phyloP scores from a whole-genome alignment of 1,284 basidiomycete genomes.

The Paramarasmius palmivorus region DNA sequence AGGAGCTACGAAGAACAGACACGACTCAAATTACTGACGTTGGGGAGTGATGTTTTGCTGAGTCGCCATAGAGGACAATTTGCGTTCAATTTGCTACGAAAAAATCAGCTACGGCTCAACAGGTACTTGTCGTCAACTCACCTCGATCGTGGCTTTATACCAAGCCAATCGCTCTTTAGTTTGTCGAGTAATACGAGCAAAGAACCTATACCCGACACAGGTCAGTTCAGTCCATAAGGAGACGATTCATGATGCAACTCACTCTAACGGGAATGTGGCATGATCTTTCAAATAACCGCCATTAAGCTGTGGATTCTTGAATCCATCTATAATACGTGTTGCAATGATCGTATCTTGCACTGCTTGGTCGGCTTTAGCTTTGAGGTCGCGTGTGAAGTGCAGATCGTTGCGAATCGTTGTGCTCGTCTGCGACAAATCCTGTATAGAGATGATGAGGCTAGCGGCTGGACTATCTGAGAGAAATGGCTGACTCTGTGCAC shows the following conservation, averaged over 20 bases:
- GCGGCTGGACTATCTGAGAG: neutral
- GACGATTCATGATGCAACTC: slow-evolving; percentile 24
- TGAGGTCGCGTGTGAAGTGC: slow-evolving; percentile 65
- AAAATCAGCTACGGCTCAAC: slow-evolving; percentile 2
- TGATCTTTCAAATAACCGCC: slow-evolving; percentile 71
- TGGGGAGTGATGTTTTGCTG: slow-evolving; percentile 74
- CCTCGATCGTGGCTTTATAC: slow-evolving; percentile 81
- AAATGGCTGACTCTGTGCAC: slow-evolving; percentile 58
- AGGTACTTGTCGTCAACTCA: slow-evolving; percentile 26
- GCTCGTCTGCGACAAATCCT: slow-evolving; percentile 64
- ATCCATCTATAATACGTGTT: slow-evolving; percentile 73
- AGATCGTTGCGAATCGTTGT: slow-evolving; percentile 69
- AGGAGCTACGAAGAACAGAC: slow-evolving; percentile 7
- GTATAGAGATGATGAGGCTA: neutral
- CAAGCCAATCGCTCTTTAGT: slow-evolving; percentile 71
- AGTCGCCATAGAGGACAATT: slow-evolving; percentile 63
- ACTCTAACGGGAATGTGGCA: slow-evolving; percentile 83
- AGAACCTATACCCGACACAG: slow-evolving; percentile 51
- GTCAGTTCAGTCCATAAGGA: slow-evolving; percentile 3
- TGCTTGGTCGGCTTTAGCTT: slow-evolving; percentile 70
- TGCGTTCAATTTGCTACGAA: slow-evolving; percentile 78
- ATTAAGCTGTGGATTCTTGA: slow-evolving; percentile 68
- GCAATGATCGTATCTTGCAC: slow-evolving; percentile 76
- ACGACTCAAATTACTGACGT: slow-evolving; percentile 39
- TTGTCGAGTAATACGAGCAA: slow-evolving; percentile 68